phyloP scores from a whole-genome alignment of 163 green algal genomes.

The Chloromonas sp. region DNA sequence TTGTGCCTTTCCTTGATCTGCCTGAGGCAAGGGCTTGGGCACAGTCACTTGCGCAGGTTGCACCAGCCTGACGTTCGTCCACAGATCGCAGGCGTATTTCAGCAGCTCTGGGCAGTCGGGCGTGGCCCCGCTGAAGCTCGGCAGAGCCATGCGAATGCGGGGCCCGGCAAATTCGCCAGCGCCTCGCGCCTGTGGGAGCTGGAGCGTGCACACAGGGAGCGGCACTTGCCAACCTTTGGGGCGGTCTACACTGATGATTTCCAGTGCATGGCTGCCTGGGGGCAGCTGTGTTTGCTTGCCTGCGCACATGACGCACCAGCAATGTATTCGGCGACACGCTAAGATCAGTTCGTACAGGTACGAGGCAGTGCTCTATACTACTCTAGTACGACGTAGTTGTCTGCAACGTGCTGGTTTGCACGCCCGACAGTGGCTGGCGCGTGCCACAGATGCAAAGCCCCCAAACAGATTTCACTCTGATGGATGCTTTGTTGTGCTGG shows the following conservation, averaged over 20 bases:
- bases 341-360: no score
- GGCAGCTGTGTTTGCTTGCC: no score
- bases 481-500: no score
- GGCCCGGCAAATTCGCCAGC: constrained; percentile 34
- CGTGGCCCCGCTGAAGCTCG: constrained; percentile 59
- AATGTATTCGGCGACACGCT: no score
- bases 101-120: constrained; percentile 57
- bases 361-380: no score
- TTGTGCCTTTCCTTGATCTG: no score
- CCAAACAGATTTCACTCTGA: no score
- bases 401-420: no score
- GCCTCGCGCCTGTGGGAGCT: constrained; percentile 2
- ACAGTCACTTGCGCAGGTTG: constrained; percentile 24
- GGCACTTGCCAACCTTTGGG: background rate
- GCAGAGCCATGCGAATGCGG: constrained; percentile 66
- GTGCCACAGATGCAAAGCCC: no score
- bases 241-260: constrained; percentile 3
- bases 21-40: background rate
- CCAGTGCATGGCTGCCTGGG: background rate
- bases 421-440: no score
- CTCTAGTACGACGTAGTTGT: no score
- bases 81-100: constrained; percentile 69
- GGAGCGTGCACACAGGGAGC: constrained; percentile 14
- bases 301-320: no score
- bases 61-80: constrained; percentile 52